phyloP scores from a whole-genome alignment of 1,284 basidiomycete genomes.

The Ceratobasidium sp. region DNA sequence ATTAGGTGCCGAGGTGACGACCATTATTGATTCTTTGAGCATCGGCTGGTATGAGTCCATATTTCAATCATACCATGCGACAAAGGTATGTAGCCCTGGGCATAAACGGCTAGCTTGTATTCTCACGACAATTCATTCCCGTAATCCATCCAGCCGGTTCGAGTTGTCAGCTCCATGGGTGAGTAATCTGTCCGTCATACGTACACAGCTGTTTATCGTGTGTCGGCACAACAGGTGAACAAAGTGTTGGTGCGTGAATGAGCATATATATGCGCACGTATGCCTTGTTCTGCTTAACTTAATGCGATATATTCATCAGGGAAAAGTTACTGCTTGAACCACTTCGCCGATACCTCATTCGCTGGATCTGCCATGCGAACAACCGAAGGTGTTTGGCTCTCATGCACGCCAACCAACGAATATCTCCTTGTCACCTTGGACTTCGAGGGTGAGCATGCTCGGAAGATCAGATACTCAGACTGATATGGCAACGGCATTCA shows the following conservation, averaged over 20 bases:
- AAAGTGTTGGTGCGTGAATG: conserved; percentile 68
- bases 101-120: too few relatives aligned
- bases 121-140: too few relatives aligned
- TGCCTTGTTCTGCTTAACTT: conserved; percentile 59
- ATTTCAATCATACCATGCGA: conserved; percentile 72
- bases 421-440: conserved; percentile 71
- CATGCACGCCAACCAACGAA: conserved; percentile 68
- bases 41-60: conserved; percentile 77
- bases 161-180: conserved; percentile 76
- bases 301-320: conserved; percentile 55
- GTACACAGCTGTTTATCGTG: neutral
- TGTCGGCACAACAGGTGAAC: conserved; percentile 62
- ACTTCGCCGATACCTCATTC: conserved; percentile 74
- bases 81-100: conserved; percentile 60
- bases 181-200: conserved; percentile 36
- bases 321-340: conserved; percentile 67
- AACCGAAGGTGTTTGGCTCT: conserved; percentile 74
- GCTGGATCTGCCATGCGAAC: conserved; percentile 76
- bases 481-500: conserved; percentile 51
- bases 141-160: conserved; percentile 61
- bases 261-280: too few relatives aligned
- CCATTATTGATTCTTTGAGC: conserved; percentile 67
- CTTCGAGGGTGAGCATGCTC: conserved; percentile 67
- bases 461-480: neutral
- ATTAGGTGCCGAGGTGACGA: conserved; percentile 71